Evolutionary conservation across 2,329 filamentous ascomycete species (phyloP).

Genomic region (Penicillium griseofulvum): DNA sequence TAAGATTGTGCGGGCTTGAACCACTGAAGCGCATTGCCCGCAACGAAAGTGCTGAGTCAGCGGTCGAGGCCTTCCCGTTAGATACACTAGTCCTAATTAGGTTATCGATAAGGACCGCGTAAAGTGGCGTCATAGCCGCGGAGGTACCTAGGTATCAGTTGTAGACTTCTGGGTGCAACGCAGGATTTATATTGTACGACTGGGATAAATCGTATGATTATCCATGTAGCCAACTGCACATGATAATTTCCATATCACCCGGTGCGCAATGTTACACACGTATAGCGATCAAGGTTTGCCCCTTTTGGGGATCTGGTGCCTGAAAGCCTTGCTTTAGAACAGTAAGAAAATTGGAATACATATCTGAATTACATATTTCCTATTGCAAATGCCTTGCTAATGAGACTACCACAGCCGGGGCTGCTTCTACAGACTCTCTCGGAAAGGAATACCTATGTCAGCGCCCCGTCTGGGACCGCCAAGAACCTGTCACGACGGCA

Average conservation of each 20-base stretch:
- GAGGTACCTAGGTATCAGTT: neutral
- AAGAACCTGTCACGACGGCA: too few species aligned
- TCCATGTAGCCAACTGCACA: neutral
- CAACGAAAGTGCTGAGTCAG: constrained; percentile 31
- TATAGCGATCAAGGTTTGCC: too few species aligned
- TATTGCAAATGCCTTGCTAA: too few species aligned
- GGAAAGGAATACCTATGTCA: too few species aligned
- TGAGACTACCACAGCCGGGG: too few species aligned
- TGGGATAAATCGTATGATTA: neutral
- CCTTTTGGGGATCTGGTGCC: too few species aligned
- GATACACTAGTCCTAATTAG: constrained; percentile 17
- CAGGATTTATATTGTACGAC: neutral
- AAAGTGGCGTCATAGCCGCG: constrained; percentile 13
- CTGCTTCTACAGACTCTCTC: too few species aligned
- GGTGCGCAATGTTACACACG: neutral
- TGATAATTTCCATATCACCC: neutral
- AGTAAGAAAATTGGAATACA: too few species aligned
- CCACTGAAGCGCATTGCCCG: neutral
- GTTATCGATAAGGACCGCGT: constrained; percentile 21
- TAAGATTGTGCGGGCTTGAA: constrained; percentile 23
- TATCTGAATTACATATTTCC: too few species aligned
- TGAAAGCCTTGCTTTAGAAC: too few species aligned
- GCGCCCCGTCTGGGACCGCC: too few species aligned
- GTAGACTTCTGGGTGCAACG: neutral
- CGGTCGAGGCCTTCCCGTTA: constrained; percentile 16